Conservation (phyloP, 371 early-diverging fungal species). For the Chytridiales sp. region DNA sequence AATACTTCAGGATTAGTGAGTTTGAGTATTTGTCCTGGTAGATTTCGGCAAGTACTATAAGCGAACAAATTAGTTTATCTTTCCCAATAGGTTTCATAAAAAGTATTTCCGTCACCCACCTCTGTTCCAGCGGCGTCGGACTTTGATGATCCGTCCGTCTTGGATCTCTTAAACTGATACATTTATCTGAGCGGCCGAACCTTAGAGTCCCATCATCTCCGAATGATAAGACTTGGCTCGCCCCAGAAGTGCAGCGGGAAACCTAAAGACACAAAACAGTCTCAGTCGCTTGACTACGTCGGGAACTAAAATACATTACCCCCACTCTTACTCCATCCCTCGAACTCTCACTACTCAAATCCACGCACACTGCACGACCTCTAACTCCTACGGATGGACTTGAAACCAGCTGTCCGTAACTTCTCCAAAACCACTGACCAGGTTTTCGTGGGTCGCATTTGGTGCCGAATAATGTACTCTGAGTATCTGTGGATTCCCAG, state of each 20-base stretch:
- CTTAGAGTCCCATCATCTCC: slow-evolving; percentile 11
- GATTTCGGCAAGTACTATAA: slow-evolving; percentile 11
- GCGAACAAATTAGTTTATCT: not conserved
- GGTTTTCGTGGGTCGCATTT: slow-evolving; percentile 13
- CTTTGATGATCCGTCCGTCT: not conserved
- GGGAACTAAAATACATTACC: not conserved
- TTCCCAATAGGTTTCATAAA: not conserved
- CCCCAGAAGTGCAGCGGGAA: slow-evolving; percentile 5
- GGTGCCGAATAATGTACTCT: slow-evolving; percentile 8
- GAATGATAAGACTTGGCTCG: slow-evolving; percentile 20
- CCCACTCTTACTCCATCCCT: slow-evolving; percentile 12
- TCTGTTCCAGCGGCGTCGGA: slow-evolving; percentile 1
- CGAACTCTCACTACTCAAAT: slow-evolving; percentile 3
- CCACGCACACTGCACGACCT: slow-evolving; percentile 5
- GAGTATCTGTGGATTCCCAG: slow-evolving; percentile 14
- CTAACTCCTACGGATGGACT: not conserved
- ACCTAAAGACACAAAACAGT: slow-evolving; percentile 1
- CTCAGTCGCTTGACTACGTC: not conserved
- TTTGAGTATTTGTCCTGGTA: slow-evolving; percentile 12
- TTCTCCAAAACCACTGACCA: slow-evolving; percentile 20
- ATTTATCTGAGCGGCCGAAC: slow-evolving; percentile 17
- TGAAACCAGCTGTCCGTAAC: slow-evolving; percentile 19
- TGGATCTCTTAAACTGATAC: slow-evolving; percentile 1
- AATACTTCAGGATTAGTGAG: slow-evolving; percentile 10
- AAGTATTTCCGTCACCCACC: not conserved